Evolutionary conservation across 352 stramenopile species (phyloP), one percentile per base, ranked within the genome.

Genomic region (Globisporangium nunn): DNA sequence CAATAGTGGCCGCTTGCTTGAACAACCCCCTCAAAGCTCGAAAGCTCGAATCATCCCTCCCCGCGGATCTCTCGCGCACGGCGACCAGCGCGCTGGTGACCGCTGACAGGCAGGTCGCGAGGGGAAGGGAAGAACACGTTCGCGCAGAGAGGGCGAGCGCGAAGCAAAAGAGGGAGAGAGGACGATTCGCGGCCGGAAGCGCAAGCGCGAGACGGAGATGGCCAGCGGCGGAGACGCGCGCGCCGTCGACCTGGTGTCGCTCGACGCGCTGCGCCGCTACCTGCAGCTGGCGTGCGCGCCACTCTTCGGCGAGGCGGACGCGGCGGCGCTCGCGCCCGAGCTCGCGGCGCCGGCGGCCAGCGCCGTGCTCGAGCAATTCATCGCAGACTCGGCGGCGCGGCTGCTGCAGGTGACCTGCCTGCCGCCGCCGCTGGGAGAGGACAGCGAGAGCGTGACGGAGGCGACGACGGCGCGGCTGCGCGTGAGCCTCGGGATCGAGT

Each of bases 401-500:
- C 75, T 93, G 46, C 66, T 93, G 48, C 83, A 93, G 49, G 79
- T 93, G 40, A 82, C 89, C 58, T 86, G 78, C 58, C 81, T 80
- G 43, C 61, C 67, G 5, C 18, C 56, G 39, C n/a, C 17, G n/a
- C 43, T 17, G 30, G 17, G 43, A 46, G 39, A n/a, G 10, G 37
- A 23, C 28, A 18, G 37, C 44, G 18, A 40, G 43, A 1, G 8
- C 5, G 6, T 10, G 11, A 37, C 33, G 33, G 23, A 23, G 23
- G n/a, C 17, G 47, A 67, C n/a, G 41, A 64, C 14, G 53, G 63
- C 64, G 51, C 61, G 67, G 11, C 64, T 92, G 62, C 76, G 78
- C 58, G 78, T 91, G 51, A 92, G 92, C 60, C 43, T 92, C 35
- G 84, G 84, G 17, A 77, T 93, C 39, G 81, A 91, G 66, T 93